Conservation (phyloP, 306 rosid species). For the Cucumis sativus region Cucumber_9930_V3 NC_026660.2:18934001-18934500, state of each 20-base stretch:
- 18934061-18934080: slow-evolving; percentile 36
- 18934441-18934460: slow-evolving; percentile 42
- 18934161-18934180: slow-evolving; percentile 23
- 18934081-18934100: slow-evolving; percentile 29
- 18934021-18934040: slow-evolving; percentile 83
- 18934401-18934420: slow-evolving; percentile 58
- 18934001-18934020: slow-evolving; percentile 89
- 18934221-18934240: slow-evolving; percentile 26
- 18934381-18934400: slow-evolving; percentile 74
- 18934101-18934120: slow-evolving; percentile 20
- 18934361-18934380: slow-evolving; percentile 44
- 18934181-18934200: slow-evolving; percentile 15
- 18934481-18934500: slow-evolving; percentile 24
- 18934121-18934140: slow-evolving; percentile 2
- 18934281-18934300: slow-evolving; percentile 22
- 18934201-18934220: slow-evolving; percentile 19
- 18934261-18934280: slow-evolving; percentile 10
- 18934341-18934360: slow-evolving; percentile 25
- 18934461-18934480: slow-evolving; percentile 30
- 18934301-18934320: slow-evolving; percentile 18
- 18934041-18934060: slow-evolving; percentile 93
- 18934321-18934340: slow-evolving; percentile 22
- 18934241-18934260: slow-evolving; percentile 16
- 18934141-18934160: slow-evolving; percentile 15
- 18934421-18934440: slow-evolving; percentile 54